Base-by-base conservation (phyloP, 225 moss, liverwort and hornwort genomes). In the Physcomitrium patens region DNA sequence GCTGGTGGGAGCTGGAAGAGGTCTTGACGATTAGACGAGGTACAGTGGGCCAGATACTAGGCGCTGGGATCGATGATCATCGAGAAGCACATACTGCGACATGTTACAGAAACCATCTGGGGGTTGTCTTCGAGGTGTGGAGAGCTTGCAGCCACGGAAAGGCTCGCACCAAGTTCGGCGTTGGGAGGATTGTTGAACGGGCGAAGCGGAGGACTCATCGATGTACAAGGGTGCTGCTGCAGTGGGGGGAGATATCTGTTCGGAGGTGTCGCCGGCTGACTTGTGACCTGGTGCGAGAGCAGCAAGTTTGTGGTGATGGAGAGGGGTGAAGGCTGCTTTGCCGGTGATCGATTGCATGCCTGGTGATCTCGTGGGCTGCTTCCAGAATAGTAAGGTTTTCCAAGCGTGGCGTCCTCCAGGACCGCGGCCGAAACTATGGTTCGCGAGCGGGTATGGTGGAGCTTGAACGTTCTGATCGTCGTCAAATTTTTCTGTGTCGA, bases 301-400 rank as follows among this genome's bases (percentile, higher is more conserved):
- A 10, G 42, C 43, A 60, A 23, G 37, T 45, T 26, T 57, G 2
- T 37, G 22, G 19, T 72, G 69, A 7, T 78, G 65, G 57, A 65
- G 16, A 0, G 86, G 86, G 53, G 81, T 81, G 1, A 70, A 69
- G 1, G 78, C 45, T 14, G 78, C 78, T 50, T 42, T 71, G 14
- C 41, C 23, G 57, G 42, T 37, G n/a, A 22, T 61, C 10, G 60
- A 41, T 19, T 41, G 42, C 27, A 51, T 23, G 9, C 54, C 31
- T 10, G 26, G 11, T 8, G 27, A 24, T 43, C 9, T 52, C 10
- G 67, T 45, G 59, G 44, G 65, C 1, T 79, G 78, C 56, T 74
- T 87, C 87, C 87, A 87, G 76, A 87, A 87, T 37, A 84, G 73
- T 11, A 87, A 72, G n/a, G 78, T 81, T 24, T 87, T 87, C 87